A percentile compares a stretch with the other conserved stretches of the same genome.
phyloP scores from a whole-genome alignment of 306 rosid genomes.

The Vachellia pachyceras region DNA sequence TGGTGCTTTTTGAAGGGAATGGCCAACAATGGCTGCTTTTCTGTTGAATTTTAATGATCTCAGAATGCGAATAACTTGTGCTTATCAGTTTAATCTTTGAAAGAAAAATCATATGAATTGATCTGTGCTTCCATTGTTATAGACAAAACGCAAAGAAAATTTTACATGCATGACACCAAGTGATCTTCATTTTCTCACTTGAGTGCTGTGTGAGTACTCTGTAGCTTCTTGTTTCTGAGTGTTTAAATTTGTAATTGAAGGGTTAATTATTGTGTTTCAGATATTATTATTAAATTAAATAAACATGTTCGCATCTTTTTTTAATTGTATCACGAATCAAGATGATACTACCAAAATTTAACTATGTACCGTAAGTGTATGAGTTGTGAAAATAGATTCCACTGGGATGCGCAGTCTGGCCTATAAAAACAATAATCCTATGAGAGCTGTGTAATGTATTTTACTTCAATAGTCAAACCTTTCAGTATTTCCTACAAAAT shows the following conservation, averaged over 20 bases:
- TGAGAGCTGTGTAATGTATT: slow-evolving; percentile 7
- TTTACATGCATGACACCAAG: not conserved
- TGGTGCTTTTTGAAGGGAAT: slow-evolving; percentile 13
- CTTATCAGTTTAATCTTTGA: too few species aligned
- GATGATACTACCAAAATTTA: too few species aligned
- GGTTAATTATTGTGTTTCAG: not conserved
- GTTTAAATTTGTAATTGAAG: not conserved
- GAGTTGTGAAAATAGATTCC: slow-evolving; percentile 85
- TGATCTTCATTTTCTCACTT: not conserved
- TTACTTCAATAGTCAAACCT: not conserved
- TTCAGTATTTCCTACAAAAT: not conserved
- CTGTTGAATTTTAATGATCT: not conserved
- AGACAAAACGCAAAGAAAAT: not conserved
- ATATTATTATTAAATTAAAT: too few species aligned
- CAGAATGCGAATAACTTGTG: too few species aligned
- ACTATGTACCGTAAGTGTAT: too few species aligned
- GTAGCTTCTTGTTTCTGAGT: not conserved
- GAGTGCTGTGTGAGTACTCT: too few species aligned
- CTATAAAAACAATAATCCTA: slow-evolving; percentile 50
- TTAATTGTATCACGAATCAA: not conserved
- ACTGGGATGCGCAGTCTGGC: slow-evolving; percentile 91
- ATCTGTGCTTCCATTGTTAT: too few species aligned
- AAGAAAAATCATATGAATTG: too few species aligned
- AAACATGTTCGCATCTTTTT: not conserved
- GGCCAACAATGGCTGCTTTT: not conserved